Conservation (phyloP, 331 rosid genomes). For the Malus hybrid region DNA sequence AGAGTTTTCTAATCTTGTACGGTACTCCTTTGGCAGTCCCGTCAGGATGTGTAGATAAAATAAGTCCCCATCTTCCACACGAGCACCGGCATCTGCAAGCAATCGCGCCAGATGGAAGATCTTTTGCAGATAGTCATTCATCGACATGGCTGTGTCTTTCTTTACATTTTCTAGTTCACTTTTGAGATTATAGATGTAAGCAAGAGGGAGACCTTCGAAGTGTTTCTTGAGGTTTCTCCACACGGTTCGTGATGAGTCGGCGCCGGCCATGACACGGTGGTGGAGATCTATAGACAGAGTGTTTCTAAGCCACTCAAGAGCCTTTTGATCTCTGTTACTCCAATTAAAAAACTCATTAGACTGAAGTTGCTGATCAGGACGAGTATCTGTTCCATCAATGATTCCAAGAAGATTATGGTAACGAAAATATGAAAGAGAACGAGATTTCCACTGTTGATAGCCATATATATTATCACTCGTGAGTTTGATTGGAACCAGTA, state of each 20-base stretch:
- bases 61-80: not conserved
- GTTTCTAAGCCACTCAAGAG: not conserved
- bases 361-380: not conserved
- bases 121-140: not conserved
- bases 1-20: not conserved
- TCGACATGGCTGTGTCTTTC: not conserved
- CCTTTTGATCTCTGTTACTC: not conserved
- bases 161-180: not conserved
- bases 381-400: not conserved
- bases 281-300: not conserved
- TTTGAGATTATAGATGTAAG: not conserved
- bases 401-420: not conserved
- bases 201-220: not conserved
- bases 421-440: not conserved
- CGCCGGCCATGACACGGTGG: not conserved
- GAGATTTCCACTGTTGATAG: not conserved
- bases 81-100: not conserved
- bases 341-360: not conserved
- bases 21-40: not conserved
- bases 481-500: not conserved
- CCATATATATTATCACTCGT: not conserved
- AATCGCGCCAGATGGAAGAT: not conserved
- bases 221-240: not conserved
- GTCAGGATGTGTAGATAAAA: not conserved
- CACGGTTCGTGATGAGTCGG: not conserved